Conservation (phyloP, 2,329 filamentous ascomycete species). For the Venturiaceae sp. region DNA sequence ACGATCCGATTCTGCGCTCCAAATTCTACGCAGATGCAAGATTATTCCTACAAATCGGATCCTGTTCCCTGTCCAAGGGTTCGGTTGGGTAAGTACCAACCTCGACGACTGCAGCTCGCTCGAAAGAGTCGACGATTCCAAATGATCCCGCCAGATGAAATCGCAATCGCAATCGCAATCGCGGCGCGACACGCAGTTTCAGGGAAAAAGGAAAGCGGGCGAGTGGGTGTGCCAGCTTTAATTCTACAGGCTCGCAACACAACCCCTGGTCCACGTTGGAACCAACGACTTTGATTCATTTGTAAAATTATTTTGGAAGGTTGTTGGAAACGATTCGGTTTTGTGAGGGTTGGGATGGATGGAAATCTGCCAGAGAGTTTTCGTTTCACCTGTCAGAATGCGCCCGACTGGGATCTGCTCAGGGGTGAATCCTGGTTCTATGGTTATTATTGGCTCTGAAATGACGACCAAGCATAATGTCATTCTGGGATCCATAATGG, state of each 20-base stretch:
- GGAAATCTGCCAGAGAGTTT: not conserved
- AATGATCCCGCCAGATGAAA: too few relatives aligned
- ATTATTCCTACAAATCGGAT: not conserved
- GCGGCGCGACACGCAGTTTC: not conserved
- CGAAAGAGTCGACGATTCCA: not conserved
- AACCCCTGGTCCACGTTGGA: too few relatives aligned
- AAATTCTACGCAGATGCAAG: not conserved
- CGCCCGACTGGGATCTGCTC: not conserved
- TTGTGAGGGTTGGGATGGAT: not conserved
- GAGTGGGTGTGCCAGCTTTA: too few relatives aligned
- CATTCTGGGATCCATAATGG: not conserved
- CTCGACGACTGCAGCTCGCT: not conserved
- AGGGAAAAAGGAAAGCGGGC: not conserved
- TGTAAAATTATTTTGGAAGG: too few relatives aligned
- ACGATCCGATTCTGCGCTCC: not conserved
- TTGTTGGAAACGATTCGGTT: too few relatives aligned
- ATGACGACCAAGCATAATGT: not conserved
- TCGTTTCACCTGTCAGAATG: not conserved
- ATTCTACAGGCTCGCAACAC: too few relatives aligned
- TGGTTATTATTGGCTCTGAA: not conserved
- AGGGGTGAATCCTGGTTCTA: not conserved
- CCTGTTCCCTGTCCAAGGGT: not conserved
- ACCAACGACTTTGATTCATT: too few relatives aligned
- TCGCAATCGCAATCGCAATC: not conserved
- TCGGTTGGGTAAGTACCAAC: not conserved